phyloP scores from a whole-genome alignment of 2,329 filamentous ascomycete genomes.

The Incumbomyces delicatus region DNA sequence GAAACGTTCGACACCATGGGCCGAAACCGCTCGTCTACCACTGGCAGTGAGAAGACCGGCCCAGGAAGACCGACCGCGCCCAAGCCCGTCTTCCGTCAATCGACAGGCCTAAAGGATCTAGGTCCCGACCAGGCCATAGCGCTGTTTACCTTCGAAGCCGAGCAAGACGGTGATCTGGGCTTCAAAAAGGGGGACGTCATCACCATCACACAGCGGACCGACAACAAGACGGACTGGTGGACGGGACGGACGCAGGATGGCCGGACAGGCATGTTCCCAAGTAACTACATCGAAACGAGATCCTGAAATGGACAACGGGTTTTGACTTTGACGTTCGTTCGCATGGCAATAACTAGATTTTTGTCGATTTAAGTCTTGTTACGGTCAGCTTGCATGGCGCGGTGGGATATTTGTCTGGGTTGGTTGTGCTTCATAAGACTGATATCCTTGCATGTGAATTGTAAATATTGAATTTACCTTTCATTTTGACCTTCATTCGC shows the following conservation, averaged over 20 bases:
- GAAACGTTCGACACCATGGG: conserved; percentile 27
- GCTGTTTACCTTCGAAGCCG: conserved; percentile 86
- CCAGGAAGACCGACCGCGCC: conserved; percentile 76
- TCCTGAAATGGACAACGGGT: conserved; percentile 9
- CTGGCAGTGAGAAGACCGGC: conserved; percentile 32
- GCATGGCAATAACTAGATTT: too few species aligned
- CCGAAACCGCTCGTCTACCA: conserved; percentile 30
- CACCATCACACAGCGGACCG: conserved; percentile 86
- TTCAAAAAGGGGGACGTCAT: conserved; percentile 98
- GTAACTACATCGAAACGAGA: conserved; percentile 20
- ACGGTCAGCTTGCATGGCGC: too few species aligned
- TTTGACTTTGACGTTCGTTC: too few species aligned
- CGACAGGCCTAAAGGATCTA: conserved; percentile 31
- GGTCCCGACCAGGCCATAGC: conserved; percentile 74
- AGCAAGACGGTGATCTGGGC: conserved; percentile 81
- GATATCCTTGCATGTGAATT: too few species aligned
- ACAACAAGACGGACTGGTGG: conserved; percentile 96
- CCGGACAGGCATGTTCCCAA: conserved; percentile 80
- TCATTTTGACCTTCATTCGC: too few species aligned
- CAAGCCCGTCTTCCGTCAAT: conserved; percentile 67
- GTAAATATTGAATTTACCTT: too few species aligned
- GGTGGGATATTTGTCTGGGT: too few species aligned
- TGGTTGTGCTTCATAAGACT: too few species aligned
- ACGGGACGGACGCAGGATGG: conserved; percentile 73
- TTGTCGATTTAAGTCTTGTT: too few species aligned